Base-by-base conservation (phyloP, 2,329 filamentous ascomycete species). In the Pyricularia grisea region DNA sequence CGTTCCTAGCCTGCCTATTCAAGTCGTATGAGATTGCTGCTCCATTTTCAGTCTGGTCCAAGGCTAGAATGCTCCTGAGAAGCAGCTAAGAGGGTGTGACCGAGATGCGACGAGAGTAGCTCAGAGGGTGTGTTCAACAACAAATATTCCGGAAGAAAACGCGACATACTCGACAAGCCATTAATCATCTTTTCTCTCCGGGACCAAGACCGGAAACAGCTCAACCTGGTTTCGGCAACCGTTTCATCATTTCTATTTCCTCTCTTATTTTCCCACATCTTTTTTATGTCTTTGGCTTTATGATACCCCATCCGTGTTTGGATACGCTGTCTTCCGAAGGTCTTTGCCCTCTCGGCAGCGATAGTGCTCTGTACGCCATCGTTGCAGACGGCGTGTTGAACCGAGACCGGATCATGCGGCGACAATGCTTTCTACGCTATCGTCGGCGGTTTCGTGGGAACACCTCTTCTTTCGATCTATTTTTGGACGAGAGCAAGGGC, bases 391-490 rank as follows among this genome's bases (percentile, higher is more conserved):
- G 82, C 78, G 82, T 81, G 79, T 83, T 80, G 71, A 77, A 82
- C 81, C 79, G 82, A 81, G 81, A 73, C 76, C 74, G 72, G 68
- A n/a, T 70, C 73, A 42, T n/a, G 31, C 74, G 77, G 78, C 82
- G 82, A 85, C 78, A 85, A 85, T 85, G 83, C 83, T 80, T 67
- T 61, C 70, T 80, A 79, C 83, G 83, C 83, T 85, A 85, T 85
- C 81, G 82, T 77, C 72, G 71, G 78, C 74, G 77, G 81, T 75
- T 80, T 83, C 81, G 80, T 84, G 82, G 82, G 82, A 36, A 68
- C 60, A 68, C 66, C n/a, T 60, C 23, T 50, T 50, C 65, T 67
- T 67, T 67, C 65, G 42, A 17, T 50, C 65, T 50, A 6, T n/a
- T 27, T 67, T 66, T 55, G 36, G 65, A 23, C 36, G 36, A 67